Base-by-base conservation (phyloP, 148 eudicot genomes). In the Chenopodium quinoa region DNA sequence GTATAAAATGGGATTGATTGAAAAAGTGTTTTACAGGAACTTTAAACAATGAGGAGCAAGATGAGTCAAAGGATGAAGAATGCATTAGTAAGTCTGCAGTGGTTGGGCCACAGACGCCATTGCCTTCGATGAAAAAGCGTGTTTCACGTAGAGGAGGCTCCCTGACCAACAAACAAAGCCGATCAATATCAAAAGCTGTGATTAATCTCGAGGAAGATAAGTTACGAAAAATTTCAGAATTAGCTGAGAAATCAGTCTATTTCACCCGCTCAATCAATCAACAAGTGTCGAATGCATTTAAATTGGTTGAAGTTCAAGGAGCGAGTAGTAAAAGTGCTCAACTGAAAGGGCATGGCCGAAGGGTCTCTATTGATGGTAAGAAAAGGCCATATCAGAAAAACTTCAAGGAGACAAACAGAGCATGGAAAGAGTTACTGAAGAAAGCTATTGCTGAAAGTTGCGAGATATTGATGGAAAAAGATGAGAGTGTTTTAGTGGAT, bases 91-190 rank as follows among this genome's bases (percentile, higher is more conserved):
- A 13, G 23, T 1, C 62, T 10, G 25, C 16, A 0, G 54, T 65
- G 25, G 19, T 75, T 34, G 86, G 20, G 60, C 86, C 86, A 48
- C 60, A 16, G 4, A 83, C 82, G 1, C 86, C 79, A 13, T 77
- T 40, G 29, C 84, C 77, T 20, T 4, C 27, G 14, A 70, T 12
- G 65, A 46, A 32, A 62, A 84, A 62, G 71, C 7, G 22, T 44
- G 48, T 40, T 62, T 62, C 25, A 20, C 7, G 65, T 20, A 9
- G 25, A 32, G 74, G 34, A 50, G 31, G 71, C 48, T 19, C 58
- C 13, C 16, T 20, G 23, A 23, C 34, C 9, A 20, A 2, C 56
- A 27, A 17, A 64, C 25, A 11, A 10, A 66, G 54, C 65, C 65
- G 54, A n/a, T 64, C 32, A 69, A 62, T 11, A 34, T 66, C 71